A percentile compares a stretch with the other conserved stretches of the same genome.
These are phyloP conservation scores for Boletus rubroflammeus DNA, from an alignment of 768 basidiomycete species.

Conservation along the genomic window DNA sequence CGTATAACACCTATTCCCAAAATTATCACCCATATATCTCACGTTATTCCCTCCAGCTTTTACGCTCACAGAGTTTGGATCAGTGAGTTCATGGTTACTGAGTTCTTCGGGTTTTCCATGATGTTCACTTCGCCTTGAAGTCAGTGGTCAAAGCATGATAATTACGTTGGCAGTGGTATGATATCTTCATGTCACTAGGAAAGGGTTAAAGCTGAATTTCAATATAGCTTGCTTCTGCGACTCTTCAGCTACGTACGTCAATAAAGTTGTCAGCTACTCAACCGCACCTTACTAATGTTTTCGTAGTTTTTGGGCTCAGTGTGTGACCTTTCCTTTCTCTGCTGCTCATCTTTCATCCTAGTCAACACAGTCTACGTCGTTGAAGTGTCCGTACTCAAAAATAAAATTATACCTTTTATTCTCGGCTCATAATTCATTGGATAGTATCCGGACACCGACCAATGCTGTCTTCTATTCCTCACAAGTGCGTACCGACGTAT, in stretches of 20 bases:
- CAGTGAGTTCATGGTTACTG: conserved; percentile 7
- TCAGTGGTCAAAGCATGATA: conserved; percentile 7
- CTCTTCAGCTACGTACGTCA: conserved; percentile 10
- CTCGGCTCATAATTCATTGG: background rate
- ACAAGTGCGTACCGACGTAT: background rate
- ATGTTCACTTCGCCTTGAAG: background rate
- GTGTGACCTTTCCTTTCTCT: background rate
- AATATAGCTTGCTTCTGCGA: background rate
- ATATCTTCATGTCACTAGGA: background rate
- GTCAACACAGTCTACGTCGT: background rate
- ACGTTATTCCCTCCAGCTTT: conserved; percentile 6
- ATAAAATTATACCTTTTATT: too few relatives aligned
- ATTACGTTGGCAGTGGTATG: conserved; percentile 16
- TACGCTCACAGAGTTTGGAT: conserved; percentile 24
- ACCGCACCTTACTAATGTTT: background rate
- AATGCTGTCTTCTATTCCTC: background rate
- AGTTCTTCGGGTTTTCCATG: background rate
- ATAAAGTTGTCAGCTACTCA: background rate
- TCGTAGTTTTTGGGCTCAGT: conserved; percentile 11
- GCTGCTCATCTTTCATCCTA: background rate
- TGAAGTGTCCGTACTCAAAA: conserved; percentile 3
- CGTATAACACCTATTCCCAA: background rate
- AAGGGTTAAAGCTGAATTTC: background rate
- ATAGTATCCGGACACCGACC: conserved; percentile 5
- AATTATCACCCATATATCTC: background rate